Conservation (phyloP, 2,329 filamentous ascomycete genomes). For the Monascus ruber region DNA sequence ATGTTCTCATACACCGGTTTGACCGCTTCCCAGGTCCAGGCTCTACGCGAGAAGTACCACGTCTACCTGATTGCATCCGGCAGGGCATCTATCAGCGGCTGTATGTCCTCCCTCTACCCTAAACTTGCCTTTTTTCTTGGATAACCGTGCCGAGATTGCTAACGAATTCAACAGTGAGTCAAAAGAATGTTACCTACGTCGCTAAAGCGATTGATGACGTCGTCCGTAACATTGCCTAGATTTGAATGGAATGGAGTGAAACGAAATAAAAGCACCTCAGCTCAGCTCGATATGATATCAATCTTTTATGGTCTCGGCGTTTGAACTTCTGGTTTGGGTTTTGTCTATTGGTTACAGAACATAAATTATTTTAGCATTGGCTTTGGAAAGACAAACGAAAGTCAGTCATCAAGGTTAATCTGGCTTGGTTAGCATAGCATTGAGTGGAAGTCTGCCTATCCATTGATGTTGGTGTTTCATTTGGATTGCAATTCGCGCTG, state of each 20-base stretch:
- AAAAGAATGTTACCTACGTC: conserved; percentile 29
- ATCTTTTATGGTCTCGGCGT: no score
- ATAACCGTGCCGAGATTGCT: neutral
- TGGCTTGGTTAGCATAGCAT: no score
- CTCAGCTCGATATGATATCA: no score
- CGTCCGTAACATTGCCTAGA: conserved; percentile 22
- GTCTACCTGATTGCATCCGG: conserved; percentile 32
- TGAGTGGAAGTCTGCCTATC: no score
- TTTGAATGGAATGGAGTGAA: neutral
- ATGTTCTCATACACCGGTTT: conserved; percentile 77
- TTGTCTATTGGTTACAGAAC: no score
- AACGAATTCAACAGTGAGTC: conserved; percentile 18
- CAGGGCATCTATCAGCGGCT: conserved; percentile 29
- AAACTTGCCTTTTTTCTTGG: neutral
- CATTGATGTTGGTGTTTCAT: no score
- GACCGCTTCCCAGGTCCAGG: conserved; percentile 32
- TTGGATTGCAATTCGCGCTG: no score
- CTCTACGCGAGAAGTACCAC: conserved; percentile 31
- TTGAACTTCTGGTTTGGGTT: no score
- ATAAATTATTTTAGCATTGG: no score
- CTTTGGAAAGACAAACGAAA: no score
- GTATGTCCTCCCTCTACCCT: conserved; percentile 13
- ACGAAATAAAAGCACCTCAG: no score
- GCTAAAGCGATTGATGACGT: conserved; percentile 27
- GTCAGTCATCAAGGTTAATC: no score